phyloP scores from a whole-genome alignment of 2,329 filamentous ascomycete species.

The Pyrenophora seminiperda region DNA sequence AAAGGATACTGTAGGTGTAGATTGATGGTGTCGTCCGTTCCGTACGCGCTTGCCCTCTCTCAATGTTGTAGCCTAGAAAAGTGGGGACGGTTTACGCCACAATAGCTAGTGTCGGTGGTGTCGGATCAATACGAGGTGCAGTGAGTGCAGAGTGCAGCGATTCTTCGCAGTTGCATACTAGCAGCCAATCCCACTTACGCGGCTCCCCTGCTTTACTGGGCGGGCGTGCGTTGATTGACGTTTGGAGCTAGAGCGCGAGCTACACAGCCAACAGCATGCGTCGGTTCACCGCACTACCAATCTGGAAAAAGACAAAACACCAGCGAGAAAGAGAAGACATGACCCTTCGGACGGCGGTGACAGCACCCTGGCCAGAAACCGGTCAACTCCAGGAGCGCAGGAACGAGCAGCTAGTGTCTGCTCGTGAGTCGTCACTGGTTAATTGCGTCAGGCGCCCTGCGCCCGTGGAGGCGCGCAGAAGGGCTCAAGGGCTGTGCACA shows the following conservation, averaged over 20 bases:
- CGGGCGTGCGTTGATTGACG: not conserved
- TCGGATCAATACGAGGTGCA: conserved; percentile 27
- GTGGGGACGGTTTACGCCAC: conserved; percentile 2
- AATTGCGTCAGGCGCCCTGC: conserved; percentile 12
- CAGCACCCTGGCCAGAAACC: conserved; percentile 15
- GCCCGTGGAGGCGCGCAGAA: conserved; percentile 17
- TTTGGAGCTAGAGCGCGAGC: not conserved
- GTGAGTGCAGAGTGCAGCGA: too few species aligned
- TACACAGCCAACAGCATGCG: not conserved
- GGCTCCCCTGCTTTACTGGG: not conserved
- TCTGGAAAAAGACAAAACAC: conserved; percentile 1
- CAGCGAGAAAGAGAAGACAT: not conserved
- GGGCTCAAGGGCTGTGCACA: conserved; percentile 24
- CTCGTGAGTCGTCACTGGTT: conserved; percentile 16
- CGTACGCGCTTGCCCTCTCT: not conserved
- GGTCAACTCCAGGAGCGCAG: conserved; percentile 29
- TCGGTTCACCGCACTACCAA: conserved; percentile 2
- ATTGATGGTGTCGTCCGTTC: conserved; percentile 12
- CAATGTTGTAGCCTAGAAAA: not conserved
- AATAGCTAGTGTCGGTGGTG: conserved; percentile 13
- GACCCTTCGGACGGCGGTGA: conserved; percentile 2
- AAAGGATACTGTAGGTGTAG: conserved; percentile 18
- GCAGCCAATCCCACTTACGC: not conserved
- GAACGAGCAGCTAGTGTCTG: conserved; percentile 25
- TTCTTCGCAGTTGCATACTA: conserved; percentile 25